Percentiles rank a stretch among this genome's conserved stretches.
Conservation (phyloP, 345 rosid genomes). For the Kernera saxatilis region DNA sequence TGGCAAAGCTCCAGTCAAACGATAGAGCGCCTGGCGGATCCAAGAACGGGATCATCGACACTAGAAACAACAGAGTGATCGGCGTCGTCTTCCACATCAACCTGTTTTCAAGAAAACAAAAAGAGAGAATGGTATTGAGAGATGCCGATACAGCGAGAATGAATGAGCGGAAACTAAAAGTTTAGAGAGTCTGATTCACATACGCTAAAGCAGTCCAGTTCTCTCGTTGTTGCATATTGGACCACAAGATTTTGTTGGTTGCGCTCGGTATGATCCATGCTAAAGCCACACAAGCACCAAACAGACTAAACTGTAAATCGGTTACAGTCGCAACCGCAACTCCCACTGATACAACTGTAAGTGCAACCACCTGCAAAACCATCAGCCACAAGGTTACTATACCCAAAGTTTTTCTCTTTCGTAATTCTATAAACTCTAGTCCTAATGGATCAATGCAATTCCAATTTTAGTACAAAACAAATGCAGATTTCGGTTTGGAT, state of each 20-base stretch:
- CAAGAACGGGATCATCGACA: slow-evolving; percentile 74
- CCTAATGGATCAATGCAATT: background rate
- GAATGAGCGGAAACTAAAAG: background rate
- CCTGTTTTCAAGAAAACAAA: slow-evolving; percentile 34
- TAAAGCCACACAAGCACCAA: slow-evolving; percentile 87
- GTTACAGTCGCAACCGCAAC: slow-evolving; percentile 95
- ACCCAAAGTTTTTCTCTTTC: background rate
- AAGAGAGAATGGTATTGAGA: background rate
- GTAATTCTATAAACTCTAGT: background rate
- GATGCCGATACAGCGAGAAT: background rate
- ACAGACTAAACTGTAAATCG: slow-evolving; percentile 76
- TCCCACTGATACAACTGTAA: slow-evolving; percentile 74
- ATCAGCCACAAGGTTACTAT: slow-evolving; percentile 5
- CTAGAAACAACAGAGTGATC: slow-evolving; percentile 76
- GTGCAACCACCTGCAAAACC: slow-evolving; percentile 61
- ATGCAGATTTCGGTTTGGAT: background rate
- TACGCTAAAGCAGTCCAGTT: slow-evolving; percentile 96
- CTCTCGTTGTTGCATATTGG: slow-evolving; percentile 81
- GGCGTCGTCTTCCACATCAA: slow-evolving; percentile 99
- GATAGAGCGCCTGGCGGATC: slow-evolving; percentile 86
- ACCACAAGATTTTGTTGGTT: slow-evolving; percentile 91
- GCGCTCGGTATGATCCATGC: slow-evolving; percentile 98
- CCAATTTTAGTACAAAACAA: background rate
- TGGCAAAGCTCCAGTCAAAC: slow-evolving; percentile 59
- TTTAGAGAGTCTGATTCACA: slow-evolving; percentile 26